Base-by-base conservation (phyloP, 768 basidiomycete genomes). In the Macrolepiota dolichaula region DNA sequence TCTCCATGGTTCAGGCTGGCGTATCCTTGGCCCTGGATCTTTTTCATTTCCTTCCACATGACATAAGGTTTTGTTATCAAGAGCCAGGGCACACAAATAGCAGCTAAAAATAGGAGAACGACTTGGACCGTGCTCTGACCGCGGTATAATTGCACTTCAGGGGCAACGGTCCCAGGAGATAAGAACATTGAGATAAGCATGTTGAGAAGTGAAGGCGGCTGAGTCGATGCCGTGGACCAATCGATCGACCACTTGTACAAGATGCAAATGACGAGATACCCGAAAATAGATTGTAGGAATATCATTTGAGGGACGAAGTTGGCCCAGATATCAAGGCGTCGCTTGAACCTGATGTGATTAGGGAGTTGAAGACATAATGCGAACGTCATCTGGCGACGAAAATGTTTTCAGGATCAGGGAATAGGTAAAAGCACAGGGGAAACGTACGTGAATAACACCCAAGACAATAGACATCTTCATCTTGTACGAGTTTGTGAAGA, bases 381-480 rank as follows among this genome's bases (percentile, higher is more conserved):
- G 71, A 98, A 99, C 17, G 96, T 94, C 97, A 99, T 99, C 96
- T 99, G 67, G 49, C 61, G 61, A 62, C 27, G 36, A 59, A 59
- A 38, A 55, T 44, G 57, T 66, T 51, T 64, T 51, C 35, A 22
- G 27, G 52, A n/a, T 29, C 24, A 38, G 42, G 19, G 46, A 57
- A 56, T 46, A 44, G 44, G 37, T 50, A 24, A 36, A 63, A 40
- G 64, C 22, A 19, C 58, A 32, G 50, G 38, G 50, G 17, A 51
- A 54, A 76, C 87, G 67, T 77, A 98, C 96, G 73, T 99, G 96
- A 62, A 91, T 91, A 65, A 99, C 96, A 72, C 97, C 97, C 56
- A 99, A 75, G 37, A 98, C 85, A 69, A 99, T 88, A 22, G 94
- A 92, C 94, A 98, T 94, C 79, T 99, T 98, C 97, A 99, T 99